Evolutionary conservation across 2,329 filamentous ascomycete genomes (phyloP).

Genomic region (Trichocomaceae sp.): DNA sequence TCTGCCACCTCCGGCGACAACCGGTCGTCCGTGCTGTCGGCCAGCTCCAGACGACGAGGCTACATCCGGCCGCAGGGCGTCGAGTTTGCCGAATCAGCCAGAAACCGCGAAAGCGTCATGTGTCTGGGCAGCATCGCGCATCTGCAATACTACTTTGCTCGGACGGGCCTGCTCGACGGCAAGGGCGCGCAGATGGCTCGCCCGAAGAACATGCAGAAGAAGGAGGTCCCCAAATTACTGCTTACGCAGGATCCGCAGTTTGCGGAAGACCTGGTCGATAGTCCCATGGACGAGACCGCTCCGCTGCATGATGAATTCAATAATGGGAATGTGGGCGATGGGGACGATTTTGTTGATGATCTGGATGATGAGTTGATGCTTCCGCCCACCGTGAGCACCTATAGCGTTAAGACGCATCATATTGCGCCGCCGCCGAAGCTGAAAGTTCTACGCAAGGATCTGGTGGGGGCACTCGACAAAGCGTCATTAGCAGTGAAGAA

Average conservation of each 20-base stretch:
- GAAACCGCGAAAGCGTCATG: conserved; percentile 88
- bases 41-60: conserved; percentile 57
- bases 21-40: conserved; percentile 38
- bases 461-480: conserved; percentile 62
- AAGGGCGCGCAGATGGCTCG: conserved; percentile 82
- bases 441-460: conserved; percentile 64
- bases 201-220: conserved; percentile 54
- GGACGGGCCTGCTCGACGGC: conserved; percentile 86
- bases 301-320: conserved; percentile 37
- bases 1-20: conserved; percentile 24
- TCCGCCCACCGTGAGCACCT: conserved; percentile 95
- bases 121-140: conserved; percentile 94
- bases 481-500: conserved; percentile 60
- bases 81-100: conserved; percentile 83
- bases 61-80: conserved; percentile 84
- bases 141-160: conserved; percentile 95
- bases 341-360: conserved; percentile 35
- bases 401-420: conserved; percentile 75
- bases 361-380: conserved; percentile 67
- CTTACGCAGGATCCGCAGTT: conserved; percentile 33
- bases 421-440: conserved; percentile 79
- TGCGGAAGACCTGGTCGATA: conserved; percentile 43
- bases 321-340: conserved; percentile 12
- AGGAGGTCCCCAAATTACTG: conserved; percentile 35
- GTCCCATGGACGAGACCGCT: conserved; percentile 40